Evolutionary conservation across 225 moss, liverwort and hornwort species (phyloP), one percentile per base, ranked within the genome.

Genomic region (Pseudisothecium myosuroides): DNA sequence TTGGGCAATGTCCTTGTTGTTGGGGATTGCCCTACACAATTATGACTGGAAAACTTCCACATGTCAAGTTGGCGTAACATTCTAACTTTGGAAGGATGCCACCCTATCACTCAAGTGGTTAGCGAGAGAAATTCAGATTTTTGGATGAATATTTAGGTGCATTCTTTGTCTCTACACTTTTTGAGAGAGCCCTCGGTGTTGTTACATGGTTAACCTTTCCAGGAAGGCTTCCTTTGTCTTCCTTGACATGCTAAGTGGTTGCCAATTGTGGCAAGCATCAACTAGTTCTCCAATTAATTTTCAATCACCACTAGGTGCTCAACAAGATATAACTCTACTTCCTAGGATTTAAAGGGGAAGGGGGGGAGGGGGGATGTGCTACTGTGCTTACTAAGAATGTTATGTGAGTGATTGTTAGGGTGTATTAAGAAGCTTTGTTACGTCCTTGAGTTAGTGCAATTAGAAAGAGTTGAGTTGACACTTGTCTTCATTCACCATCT

Each of bases 311-410:
- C 7, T 9, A 31, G 7, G 7, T 75, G 18, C 32, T 75, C 5
- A 32, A 32, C 4, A 75, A 50, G 7, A 50, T 32, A 75, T 18
- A 31, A 29, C 26, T 74, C 18, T 74, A 4, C 3, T 29, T 47
- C 28, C 4, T 11, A 74, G 11, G 18, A 29, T 49, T 2, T 28
- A 11, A 10, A 14, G 45, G 3, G 3, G 28, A 7, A 6, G 9
- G 12, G 7, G 24, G 24, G 26, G 0, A 3, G 5, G 26, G 9
- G 58, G 4, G 5, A 5, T 28, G n/a, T 9, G 16, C 0, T 28
- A 2, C 17, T n/a, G n/a, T n/a, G n/a, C n/a, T 10, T 72, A 3
- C 43, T 43, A 73, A 45, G 0, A 17, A 17, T 73, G 5, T 17
- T n/a, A 37, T 28, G 11, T 37, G 4, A 67, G 15, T 0, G 0